Percentiles rank a stretch among this genome's conserved stretches.
These are phyloP conservation scores for Aspergillus bombycis DNA, from an alignment of 2,329 filamentous ascomycete species.

Conservation along the genomic window DNA sequence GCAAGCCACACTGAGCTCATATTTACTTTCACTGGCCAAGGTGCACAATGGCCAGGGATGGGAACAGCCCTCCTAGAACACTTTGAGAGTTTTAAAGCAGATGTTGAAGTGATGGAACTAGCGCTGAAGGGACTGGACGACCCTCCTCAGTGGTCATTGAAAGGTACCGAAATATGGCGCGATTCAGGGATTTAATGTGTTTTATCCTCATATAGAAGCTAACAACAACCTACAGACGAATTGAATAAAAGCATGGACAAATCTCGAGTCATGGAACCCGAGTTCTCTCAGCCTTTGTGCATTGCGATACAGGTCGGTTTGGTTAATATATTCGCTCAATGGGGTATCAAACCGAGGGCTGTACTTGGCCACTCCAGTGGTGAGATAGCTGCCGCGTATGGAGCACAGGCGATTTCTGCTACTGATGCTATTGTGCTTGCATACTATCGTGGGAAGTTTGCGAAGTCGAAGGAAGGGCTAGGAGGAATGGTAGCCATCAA, in stretches of 20 bases:
- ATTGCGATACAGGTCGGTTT: conserved; percentile 35
- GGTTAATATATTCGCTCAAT: conserved; percentile 31
- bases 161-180: too few relatives aligned
- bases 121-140: neutral
- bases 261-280: conserved; percentile 7
- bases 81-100: neutral
- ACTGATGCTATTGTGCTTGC: conserved; percentile 10
- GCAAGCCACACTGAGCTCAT: too few relatives aligned
- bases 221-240: too few relatives aligned
- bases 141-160: too few relatives aligned
- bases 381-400: conserved; percentile 31
- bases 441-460: conserved; percentile 4
- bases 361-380: conserved; percentile 37
- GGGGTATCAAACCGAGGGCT: conserved; percentile 25
- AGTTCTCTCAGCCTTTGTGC: conserved; percentile 16
- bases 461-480: neutral
- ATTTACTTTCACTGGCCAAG: conserved; percentile 34
- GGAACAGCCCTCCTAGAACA: neutral
- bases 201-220: too few relatives aligned
- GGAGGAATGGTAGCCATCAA: conserved; percentile 28
- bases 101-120: conserved; percentile 1
- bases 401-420: neutral
- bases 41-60: conserved; percentile 27
- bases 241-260: too few relatives aligned
- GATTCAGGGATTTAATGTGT: too few relatives aligned